Conservation (phyloP, 2,329 filamentous ascomycete species). For the Akanthomyces dipterigenus region DNA sequence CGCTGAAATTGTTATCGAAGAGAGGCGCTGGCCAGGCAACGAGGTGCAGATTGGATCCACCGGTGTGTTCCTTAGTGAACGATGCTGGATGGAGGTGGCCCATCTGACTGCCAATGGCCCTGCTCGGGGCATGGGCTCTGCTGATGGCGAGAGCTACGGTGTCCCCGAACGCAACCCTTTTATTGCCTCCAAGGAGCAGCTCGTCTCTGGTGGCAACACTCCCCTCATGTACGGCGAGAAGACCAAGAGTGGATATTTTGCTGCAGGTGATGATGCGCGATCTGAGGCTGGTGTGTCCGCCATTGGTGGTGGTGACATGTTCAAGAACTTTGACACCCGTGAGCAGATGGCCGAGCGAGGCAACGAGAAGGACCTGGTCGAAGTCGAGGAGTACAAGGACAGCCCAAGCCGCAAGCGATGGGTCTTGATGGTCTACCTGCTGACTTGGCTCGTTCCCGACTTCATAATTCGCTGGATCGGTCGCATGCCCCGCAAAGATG, state of each 20-base stretch:
- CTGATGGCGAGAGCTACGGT: slow-evolving; percentile 54
- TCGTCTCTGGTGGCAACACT: slow-evolving; percentile 45
- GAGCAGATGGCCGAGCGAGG: slow-evolving; percentile 94
- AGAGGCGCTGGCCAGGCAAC: slow-evolving; percentile 85
- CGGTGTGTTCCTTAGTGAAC: slow-evolving; percentile 90
- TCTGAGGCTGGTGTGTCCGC: slow-evolving; percentile 92
- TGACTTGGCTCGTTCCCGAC: slow-evolving; percentile 87
- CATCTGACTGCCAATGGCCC: slow-evolving; percentile 57
- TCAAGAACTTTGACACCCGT: slow-evolving; percentile 89
- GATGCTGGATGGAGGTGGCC: slow-evolving; percentile 89
- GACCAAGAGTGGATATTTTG: slow-evolving; percentile 72
- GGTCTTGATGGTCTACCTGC: slow-evolving; percentile 72
- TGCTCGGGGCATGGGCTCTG: slow-evolving; percentile 39
- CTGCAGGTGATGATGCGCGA: slow-evolving; percentile 65
- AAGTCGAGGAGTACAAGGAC: slow-evolving; percentile 77
- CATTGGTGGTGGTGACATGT: slow-evolving; percentile 92
- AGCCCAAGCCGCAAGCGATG: slow-evolving; percentile 82
- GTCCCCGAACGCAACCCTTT: slow-evolving; percentile 41
- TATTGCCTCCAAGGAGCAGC: slow-evolving; percentile 55
- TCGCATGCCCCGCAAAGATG: slow-evolving; percentile 84
- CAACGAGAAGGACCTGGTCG: slow-evolving; percentile 81
- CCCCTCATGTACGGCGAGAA: slow-evolving; percentile 68
- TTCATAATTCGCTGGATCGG: slow-evolving; percentile 71
- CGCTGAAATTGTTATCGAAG: slow-evolving; percentile 82
- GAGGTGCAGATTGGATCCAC: slow-evolving; percentile 88